Evolutionary conservation across 495 filamentous ascomycete genomes (phyloP), one percentile per base, ranked within the genome.

Genomic region (Penicillium salamii): DNA sequence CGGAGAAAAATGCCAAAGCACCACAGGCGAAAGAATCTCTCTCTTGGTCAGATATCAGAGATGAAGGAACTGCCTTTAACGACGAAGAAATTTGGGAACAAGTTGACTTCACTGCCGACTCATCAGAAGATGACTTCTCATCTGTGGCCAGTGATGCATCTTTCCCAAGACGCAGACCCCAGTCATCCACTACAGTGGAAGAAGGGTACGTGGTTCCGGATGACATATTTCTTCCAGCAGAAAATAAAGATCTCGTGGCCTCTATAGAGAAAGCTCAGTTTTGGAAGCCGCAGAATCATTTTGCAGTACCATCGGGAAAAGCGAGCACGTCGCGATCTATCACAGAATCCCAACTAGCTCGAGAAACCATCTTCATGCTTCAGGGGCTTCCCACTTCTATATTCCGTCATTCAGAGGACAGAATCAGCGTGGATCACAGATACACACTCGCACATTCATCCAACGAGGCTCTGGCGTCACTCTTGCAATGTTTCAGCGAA

Each of bases 331-430:
- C 55, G 69, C 80, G 57, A 64, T 66, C 70, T 3, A 67, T 95
- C 28, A 83, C 88, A 0, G 90, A 93, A 57, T 69, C 87, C 2
- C 87, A 92, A 46, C 63, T 83, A 4, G 71, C 91, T 26, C 83
- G 91, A 34, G 91, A 97, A 54, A 75, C 81, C 1, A 70, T 95
- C 1, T 91, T 88, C 54, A 92, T 96, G 90, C 78, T 97, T 1
- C 77, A 81, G 26, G 91, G 90, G 0, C 69, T 95, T 15, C 80
- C 84, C 29, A 95, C 88, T 1, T 84, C 81, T 15, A 63, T 96
- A 5, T 95, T 88, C 47, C 56, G 57, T 61, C 62, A 62, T 7
- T 39, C 69, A 28, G 74, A 80, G 26, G 55, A 71, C 13, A 61
- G 62, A 1, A 55, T 75, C 11, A 67, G 59, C 28, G 44, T 76